A percentile compares a stretch with the other conserved stretches of the same genome.
Evolutionary conservation across 768 basidiomycete species (phyloP).

Genomic region (Mycena leptocephala): DNA sequence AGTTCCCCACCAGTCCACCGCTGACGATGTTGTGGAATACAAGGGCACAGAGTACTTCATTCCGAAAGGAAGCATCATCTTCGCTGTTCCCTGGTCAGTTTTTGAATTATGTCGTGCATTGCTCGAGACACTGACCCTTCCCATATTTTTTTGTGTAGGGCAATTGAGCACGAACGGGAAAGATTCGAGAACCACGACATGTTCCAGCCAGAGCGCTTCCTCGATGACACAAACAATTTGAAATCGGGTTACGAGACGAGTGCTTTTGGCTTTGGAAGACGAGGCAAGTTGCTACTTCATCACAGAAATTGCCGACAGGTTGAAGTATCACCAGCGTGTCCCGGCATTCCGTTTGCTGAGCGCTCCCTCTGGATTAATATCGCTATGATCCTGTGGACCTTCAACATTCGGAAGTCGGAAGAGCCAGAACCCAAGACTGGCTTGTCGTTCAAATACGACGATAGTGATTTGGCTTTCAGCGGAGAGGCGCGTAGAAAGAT

Average conservation of each 20-base stretch:
- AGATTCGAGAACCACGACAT: neutral
- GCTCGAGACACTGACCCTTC: neutral
- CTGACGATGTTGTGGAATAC: neutral
- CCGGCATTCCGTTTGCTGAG: neutral
- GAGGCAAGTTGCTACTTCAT: neutral
- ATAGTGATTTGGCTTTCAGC: neutral
- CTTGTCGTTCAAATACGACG: neutral
- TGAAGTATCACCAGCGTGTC: neutral
- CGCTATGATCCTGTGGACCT: neutral
- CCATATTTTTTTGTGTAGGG: neutral
- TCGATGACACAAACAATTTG: neutral
- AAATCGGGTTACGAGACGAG: neutral
- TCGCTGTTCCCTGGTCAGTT: neutral
- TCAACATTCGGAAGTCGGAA: neutral
- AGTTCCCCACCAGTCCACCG: neutral
- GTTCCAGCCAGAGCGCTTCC: neutral
- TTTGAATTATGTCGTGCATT: neutral
- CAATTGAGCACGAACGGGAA: neutral
- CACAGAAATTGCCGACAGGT: neutral
- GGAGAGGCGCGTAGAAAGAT: neutral
- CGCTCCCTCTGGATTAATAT: neutral
- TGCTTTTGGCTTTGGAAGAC: neutral
- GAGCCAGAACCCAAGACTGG: neutral
- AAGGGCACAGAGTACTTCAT: neutral
- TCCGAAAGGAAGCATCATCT: neutral